Evolutionary conservation across 768 basidiomycete species (phyloP), one percentile per base, ranked within the genome.

Genomic region (Pulveroboletus sp.): DNA sequence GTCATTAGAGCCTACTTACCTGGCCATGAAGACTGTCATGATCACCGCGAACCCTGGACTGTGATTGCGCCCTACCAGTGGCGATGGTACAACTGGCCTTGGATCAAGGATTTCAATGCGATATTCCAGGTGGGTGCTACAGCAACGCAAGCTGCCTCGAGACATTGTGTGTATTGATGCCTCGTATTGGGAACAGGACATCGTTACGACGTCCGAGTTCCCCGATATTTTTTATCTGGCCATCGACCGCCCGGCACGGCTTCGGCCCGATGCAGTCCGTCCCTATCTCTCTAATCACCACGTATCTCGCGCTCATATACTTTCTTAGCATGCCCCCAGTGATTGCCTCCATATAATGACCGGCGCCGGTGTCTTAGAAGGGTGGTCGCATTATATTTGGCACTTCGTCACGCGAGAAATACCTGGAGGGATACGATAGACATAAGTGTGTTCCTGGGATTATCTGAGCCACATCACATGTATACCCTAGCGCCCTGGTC

Each of bases 261-360:
- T 86, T 13, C 73, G 85, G 4, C 84, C 85, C 26, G 85, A 86
- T 59, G 78, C 82, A 24, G 82, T 84, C 51, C 45, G 82, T 74
- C 20, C 10, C 2, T 14, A 30, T 2, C 1, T 12, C 22, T 19
- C 37, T 26, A 10, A 24, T 38, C 2, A 9, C 19, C 13, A 16
- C 4, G 19, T 49, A 17, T 42, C 14, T 31, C 16, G 32, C 29
- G 43, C 43, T 55, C 31, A 55, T 34, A 23, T 30, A 16, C 19
- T 6, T 22, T 51, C 24, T 23, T 53, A 76, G 73, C 77, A 78
- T 55, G 57, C 68, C 6, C 17, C 68, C 20, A 69, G 71, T 19
- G 76, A 78, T 57, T 78, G 77, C 49, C 63, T 78, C 17, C 77
- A 78, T 41, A 63, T 77, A 55, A 61, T 76, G 58, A 59, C 73